Percentiles rank a stretch among this genome's conserved stretches.
phyloP scores from a whole-genome alignment of 495 filamentous ascomycete genomes.

The Podospora didyma region DNA sequence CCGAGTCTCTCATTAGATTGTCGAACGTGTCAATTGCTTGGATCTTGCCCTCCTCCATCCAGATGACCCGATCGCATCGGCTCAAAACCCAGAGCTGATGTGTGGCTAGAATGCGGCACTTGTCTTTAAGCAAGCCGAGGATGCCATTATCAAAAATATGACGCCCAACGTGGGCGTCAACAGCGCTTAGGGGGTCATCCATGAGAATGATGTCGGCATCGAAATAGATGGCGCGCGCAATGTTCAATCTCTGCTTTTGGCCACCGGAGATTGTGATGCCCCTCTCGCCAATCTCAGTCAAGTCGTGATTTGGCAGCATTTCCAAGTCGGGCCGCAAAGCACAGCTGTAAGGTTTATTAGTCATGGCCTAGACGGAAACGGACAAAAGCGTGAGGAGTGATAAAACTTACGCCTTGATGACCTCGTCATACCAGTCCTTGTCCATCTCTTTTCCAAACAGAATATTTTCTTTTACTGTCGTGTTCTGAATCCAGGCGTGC shows the following conservation, averaged over 20 bases:
- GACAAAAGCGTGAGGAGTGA: neutral
- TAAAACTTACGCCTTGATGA: slow-evolving; percentile 44
- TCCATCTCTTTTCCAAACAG: slow-evolving; percentile 81
- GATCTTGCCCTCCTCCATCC: slow-evolving; percentile 83
- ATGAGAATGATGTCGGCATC: slow-evolving; percentile 77
- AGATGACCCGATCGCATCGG: slow-evolving; percentile 85
- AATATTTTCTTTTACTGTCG: slow-evolving; percentile 82
- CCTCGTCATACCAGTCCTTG: slow-evolving; percentile 58
- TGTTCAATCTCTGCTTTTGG: slow-evolving; percentile 80
- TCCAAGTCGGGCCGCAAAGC: slow-evolving; percentile 69
- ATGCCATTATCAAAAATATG: slow-evolving; percentile 98
- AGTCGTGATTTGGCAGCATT: slow-evolving; percentile 69
- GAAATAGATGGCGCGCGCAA: slow-evolving; percentile 82
- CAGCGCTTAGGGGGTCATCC: slow-evolving; percentile 79
- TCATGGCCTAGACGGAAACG: neutral
- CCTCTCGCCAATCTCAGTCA: slow-evolving; percentile 73
- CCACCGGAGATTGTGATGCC: slow-evolving; percentile 81
- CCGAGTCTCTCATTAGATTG: slow-evolving; percentile 73
- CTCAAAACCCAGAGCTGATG: slow-evolving; percentile 91
- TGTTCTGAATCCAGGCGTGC: slow-evolving; percentile 96
- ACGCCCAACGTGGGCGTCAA: slow-evolving; percentile 83
- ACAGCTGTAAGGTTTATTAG: slow-evolving; percentile 50
- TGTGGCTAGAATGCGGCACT: slow-evolving; percentile 86
- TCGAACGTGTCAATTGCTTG: slow-evolving; percentile 82
- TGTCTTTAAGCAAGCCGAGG: slow-evolving; percentile 79